phyloP scores from a whole-genome alignment of 169 alveolate genomes.

The Eimeria sp. region DNA sequence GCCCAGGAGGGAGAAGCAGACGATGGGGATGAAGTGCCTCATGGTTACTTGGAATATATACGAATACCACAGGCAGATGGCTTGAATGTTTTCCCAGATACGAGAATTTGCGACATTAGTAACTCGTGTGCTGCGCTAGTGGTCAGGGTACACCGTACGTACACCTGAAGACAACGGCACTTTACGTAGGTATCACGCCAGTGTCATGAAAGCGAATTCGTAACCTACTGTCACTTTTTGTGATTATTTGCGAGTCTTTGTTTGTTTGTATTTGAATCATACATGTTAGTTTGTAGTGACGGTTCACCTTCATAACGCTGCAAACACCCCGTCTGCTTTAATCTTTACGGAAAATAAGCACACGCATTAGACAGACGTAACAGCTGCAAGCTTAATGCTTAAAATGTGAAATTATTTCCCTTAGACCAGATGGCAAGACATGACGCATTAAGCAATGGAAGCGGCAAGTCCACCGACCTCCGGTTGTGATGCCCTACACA shows the following conservation, averaged over 20 bases:
- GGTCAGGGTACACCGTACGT: slow-evolving; percentile 17
- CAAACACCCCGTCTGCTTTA: neutral
- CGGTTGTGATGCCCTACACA: neutral
- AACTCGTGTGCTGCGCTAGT: neutral
- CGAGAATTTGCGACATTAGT: slow-evolving; percentile 50
- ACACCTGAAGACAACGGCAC: slow-evolving; percentile 1
- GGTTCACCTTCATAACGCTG: neutral
- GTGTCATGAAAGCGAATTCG: neutral
- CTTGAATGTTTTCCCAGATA: slow-evolving; percentile 30
- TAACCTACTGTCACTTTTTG: neutral
- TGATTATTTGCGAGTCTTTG: neutral
- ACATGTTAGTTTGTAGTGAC: neutral
- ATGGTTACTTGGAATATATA: slow-evolving; percentile 5
- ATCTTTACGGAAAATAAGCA: neutral
- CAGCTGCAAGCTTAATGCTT: neutral
- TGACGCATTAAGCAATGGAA: neutral
- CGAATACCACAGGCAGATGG: slow-evolving; percentile 66
- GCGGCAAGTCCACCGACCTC: neutral
- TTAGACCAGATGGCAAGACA: neutral
- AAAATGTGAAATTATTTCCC: neutral
- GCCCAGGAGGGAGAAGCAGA: slow-evolving; percentile 67
- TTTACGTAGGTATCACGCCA: neutral
- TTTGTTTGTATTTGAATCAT: neutral
- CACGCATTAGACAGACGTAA: neutral
- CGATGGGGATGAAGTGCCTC: slow-evolving; percentile 65